Evolutionary conservation across 495 filamentous ascomycete species (phyloP).

Genomic region (Penicillium crystallinum): DNA sequence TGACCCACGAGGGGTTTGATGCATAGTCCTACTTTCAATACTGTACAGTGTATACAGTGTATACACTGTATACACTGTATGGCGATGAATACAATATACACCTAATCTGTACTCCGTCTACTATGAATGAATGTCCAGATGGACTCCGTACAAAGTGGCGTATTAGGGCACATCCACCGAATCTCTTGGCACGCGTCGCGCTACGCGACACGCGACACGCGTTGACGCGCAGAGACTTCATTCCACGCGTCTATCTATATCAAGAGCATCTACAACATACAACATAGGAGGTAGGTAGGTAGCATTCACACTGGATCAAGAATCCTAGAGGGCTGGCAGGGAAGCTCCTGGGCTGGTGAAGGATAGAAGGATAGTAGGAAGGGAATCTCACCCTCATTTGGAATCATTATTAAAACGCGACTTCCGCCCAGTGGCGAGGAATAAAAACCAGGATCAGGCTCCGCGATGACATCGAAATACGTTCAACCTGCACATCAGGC

Average conservation of each 20-base stretch:
- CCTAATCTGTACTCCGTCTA: too few relatives aligned
- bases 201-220: background rate
- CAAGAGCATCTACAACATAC: too few relatives aligned
- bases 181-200: slow-evolving; percentile 1
- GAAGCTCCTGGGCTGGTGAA: slow-evolving; percentile 9
- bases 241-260: too few relatives aligned
- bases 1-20: slow-evolving; percentile 1
- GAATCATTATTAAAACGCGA: slow-evolving; percentile 7
- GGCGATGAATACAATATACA: too few relatives aligned
- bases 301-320: background rate
- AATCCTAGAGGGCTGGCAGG: slow-evolving; percentile 2
- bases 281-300: too few relatives aligned
- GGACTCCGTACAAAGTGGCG: too few relatives aligned
- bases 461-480: background rate
- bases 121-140: too few relatives aligned
- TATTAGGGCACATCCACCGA: background rate
- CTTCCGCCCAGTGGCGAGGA: background rate
- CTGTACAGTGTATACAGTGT: background rate
- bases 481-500: background rate
- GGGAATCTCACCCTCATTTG: slow-evolving; percentile 3
- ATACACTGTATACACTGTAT: background rate
- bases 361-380: slow-evolving; percentile 5
- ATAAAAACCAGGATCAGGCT: background rate
- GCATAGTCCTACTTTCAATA: too few relatives aligned
- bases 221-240: background rate